Conservation (phyloP, 257 asterid genomes). For the Fraxinus quadrangulata region DNA sequence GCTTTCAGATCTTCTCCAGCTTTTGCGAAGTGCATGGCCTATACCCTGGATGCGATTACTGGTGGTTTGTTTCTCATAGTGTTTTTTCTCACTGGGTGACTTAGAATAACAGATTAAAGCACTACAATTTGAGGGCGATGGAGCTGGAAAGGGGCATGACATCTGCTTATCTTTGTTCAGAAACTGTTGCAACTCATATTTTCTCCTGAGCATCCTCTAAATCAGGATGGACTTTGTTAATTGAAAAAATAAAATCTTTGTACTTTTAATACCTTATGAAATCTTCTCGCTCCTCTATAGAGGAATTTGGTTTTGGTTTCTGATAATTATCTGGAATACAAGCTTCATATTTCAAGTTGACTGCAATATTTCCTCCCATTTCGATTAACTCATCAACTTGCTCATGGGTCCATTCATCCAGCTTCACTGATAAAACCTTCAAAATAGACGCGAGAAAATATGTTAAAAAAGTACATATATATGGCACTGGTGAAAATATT, state of each 20-base stretch:
- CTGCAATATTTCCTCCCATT: constrained; percentile 76
- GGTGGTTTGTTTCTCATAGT: constrained; percentile 50
- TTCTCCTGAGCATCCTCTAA: constrained; percentile 59
- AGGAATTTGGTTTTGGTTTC: constrained; percentile 70
- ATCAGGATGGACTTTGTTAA: constrained; percentile 25
- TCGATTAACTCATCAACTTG: constrained; percentile 72
- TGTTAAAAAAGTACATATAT: neutral
- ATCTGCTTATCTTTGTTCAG: constrained; percentile 37
- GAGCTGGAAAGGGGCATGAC: constrained; percentile 51
- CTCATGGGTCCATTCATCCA: constrained; percentile 92
- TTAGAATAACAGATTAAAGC: constrained; percentile 38
- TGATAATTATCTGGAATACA: constrained; percentile 52
- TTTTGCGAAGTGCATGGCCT: constrained; percentile 74
- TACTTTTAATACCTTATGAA: constrained; percentile 65
- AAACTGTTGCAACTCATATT: constrained; percentile 79
- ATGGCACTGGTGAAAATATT: neutral
- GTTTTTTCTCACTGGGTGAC: constrained; percentile 44
- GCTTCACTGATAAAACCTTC: constrained; percentile 79
- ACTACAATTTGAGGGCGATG: constrained; percentile 40
- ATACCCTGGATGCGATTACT: constrained; percentile 55
- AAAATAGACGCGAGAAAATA: constrained; percentile 15
- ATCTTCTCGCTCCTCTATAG: constrained; percentile 77
- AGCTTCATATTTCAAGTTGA: constrained; percentile 77
- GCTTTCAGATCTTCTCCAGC: constrained; percentile 74
- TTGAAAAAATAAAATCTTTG: neutral